Evolutionary conservation across 1,284 basidiomycete species (phyloP).

Genomic region (Ustilago sp.): DNA sequence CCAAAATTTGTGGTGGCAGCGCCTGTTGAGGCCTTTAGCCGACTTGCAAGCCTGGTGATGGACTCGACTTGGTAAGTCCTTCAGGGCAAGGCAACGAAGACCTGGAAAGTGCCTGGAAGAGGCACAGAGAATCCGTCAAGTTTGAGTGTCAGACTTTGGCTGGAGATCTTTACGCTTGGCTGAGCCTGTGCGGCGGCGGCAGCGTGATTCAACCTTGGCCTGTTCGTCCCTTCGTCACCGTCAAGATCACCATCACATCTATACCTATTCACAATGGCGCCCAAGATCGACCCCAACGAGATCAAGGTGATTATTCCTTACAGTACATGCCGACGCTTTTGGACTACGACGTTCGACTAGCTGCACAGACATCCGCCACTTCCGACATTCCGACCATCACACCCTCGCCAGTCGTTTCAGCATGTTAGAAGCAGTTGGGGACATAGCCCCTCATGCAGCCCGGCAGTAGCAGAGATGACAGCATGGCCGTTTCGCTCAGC

Average conservation of each 20-base stretch:
- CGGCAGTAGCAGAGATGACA: background rate
- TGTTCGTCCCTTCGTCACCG: constrained; percentile 26
- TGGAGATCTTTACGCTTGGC: background rate
- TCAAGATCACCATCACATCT: constrained; percentile 47
- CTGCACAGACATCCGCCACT: constrained; percentile 25
- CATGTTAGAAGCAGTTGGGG: background rate
- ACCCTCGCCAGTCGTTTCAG: background rate
- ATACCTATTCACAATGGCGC: constrained; percentile 63
- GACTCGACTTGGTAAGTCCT: background rate
- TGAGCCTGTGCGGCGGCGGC: constrained; percentile 1
- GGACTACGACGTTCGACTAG: constrained; percentile 16
- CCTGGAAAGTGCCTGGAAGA: background rate
- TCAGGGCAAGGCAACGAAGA: too few species aligned
- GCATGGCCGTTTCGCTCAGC: background rate
- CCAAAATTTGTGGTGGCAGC: background rate
- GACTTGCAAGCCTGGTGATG: background rate
- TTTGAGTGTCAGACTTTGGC: background rate
- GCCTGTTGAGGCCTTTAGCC: background rate
- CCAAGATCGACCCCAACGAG: constrained; percentile 82
- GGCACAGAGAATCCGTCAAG: background rate
- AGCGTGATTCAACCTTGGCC: constrained; percentile 11
- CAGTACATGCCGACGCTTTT: background rate
- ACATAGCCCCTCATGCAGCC: constrained; percentile 1
- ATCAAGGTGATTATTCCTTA: constrained; percentile 74
- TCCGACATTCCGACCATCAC: background rate